These are phyloP conservation scores for Tetrapisispora phaffii DNA, from an alignment of 805 yeast genomes.

Conservation along the genomic window DNA sequence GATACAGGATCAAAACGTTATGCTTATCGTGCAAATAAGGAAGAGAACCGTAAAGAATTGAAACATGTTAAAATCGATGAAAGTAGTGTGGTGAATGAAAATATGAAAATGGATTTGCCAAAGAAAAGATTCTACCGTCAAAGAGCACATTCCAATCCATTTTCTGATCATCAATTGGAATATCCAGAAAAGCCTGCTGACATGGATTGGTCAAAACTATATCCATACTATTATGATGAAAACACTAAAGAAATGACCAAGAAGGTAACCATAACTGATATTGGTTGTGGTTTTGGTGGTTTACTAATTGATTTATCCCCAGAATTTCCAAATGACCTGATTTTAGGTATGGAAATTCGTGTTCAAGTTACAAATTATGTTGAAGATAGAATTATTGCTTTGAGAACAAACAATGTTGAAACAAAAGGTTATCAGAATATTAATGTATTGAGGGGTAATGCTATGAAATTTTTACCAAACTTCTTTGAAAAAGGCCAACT, in stretches of 20 bases:
- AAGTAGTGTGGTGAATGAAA: conserved; percentile 9
- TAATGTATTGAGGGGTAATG: conserved; percentile 85
- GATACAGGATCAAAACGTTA: conserved; percentile 30
- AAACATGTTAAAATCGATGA: conserved; percentile 40
- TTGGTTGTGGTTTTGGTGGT: conserved; percentile 98
- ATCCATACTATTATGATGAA: conserved; percentile 49
- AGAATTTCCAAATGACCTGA: conserved; percentile 59
- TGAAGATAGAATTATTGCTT: conserved; percentile 86
- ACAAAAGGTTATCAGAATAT: conserved; percentile 59
- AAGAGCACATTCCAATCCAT: conserved; percentile 96
- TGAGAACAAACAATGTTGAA: conserved; percentile 41
- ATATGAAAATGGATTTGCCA: conserved; percentile 45
- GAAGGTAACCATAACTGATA: conserved; percentile 80
- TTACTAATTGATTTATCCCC: conserved; percentile 71
- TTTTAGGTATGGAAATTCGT: conserved; percentile 94
- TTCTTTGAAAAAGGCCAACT: conserved; percentile 78
- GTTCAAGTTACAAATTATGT: conserved; percentile 97
- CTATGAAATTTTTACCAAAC: conserved; percentile 95
- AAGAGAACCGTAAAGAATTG: conserved; percentile 37
- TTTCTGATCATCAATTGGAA: conserved; percentile 86
- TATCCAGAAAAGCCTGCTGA: conserved; percentile 72
- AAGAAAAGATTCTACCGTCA: conserved; percentile 85
- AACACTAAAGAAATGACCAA: conserved; percentile 33
- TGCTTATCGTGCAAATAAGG: conserved; percentile 38
- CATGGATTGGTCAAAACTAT: conserved; percentile 81